phyloP scores from a whole-genome alignment of 768 basidiomycete species.

The Brasilioporus rufonigricans region DNA sequence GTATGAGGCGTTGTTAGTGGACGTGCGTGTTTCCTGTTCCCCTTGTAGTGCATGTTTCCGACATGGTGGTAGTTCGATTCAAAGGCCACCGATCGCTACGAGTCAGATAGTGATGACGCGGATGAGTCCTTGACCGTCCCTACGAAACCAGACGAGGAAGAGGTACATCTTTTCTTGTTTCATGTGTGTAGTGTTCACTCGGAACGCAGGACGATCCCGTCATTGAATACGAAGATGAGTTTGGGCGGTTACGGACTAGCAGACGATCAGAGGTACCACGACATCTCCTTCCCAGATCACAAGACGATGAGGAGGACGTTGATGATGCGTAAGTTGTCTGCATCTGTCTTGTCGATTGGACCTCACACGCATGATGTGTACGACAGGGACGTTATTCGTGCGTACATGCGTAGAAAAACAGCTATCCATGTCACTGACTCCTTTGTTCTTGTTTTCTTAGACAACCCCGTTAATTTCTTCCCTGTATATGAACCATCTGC shows the following conservation, averaged over 20 bases:
- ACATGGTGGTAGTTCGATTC: conserved; percentile 57
- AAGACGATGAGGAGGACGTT: conserved; percentile 36
- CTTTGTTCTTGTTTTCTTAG: conserved; percentile 43
- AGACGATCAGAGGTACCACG: conserved; percentile 77
- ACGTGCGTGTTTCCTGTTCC: conserved; percentile 47
- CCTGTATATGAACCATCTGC: conserved; percentile 84
- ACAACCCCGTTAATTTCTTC: conserved; percentile 81
- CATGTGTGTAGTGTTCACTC: not conserved
- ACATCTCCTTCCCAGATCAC: conserved; percentile 47
- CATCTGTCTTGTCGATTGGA: not conserved
- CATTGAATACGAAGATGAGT: conserved; percentile 85
- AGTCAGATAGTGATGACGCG: conserved; percentile 72
- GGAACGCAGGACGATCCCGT: conserved; percentile 64
- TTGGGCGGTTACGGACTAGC: conserved; percentile 71
- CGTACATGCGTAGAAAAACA: conserved; percentile 12
- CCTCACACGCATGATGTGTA: conserved; percentile 7
- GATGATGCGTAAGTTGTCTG: conserved; percentile 55
- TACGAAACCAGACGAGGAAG: conserved; percentile 35
- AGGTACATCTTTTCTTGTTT: conserved; percentile 28
- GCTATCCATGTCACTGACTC: not conserved
- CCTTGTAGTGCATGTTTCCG: not conserved
- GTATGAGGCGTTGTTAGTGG: conserved; percentile 68
- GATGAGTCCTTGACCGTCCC: conserved; percentile 77
- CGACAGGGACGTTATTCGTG: conserved; percentile 60
- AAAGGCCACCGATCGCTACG: conserved; percentile 50